Base-by-base conservation (phyloP, 176 grass and related monocot genomes). In the Saccharum officinarum region DNA sequence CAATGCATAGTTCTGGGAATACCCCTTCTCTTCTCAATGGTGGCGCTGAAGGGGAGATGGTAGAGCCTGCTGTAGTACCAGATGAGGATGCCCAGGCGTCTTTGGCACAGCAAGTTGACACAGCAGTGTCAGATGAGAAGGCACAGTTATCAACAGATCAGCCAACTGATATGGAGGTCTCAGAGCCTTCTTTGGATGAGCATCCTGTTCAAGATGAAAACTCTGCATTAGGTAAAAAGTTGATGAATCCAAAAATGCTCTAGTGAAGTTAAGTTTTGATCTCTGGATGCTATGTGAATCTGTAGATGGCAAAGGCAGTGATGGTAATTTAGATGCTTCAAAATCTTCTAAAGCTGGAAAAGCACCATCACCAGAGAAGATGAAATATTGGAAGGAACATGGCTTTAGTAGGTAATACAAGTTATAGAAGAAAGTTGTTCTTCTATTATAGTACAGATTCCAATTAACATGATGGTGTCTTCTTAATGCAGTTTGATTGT, bases 401-500 rank as follows among this genome's bases (percentile, higher is more conserved):
- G 97, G 97, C 64, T 98, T 96, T 91, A 95, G 85, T 72, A 95
- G 92, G 97, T 97, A 86, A 74, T 5, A 12, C 1, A 69, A 74
- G 13, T 61, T 79, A 5, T 82, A 65, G 11, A 25, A 83, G 17
- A 60, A 65, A 63, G 18, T 47, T 80, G 22, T 18, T 82, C 15
- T 28, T 15, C 4, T 41, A 40, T 25, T 55, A 36, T 59, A 59
- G n/a, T 26, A 70, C 13, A 50, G 42, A 41, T 79, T 91, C 15
- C 72, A n/a, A 75, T 86, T 80, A 44, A 76, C 16, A 0, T 8
- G 70, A 3, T 87, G 25, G 3, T 75, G 73, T 86, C 49, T 45
- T 89, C 73, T 61, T 89, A 40, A 73, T 94, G 71, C 79, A 98
- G 97, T 80, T 92, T 98, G 79, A 98, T 98, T 79, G 84, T 98